A percentile compares a stretch with the other conserved stretches of the same genome.
Evolutionary conservation across 163 green algal genomes (phyloP).

Genomic region (Volvox carteri): DNA sequence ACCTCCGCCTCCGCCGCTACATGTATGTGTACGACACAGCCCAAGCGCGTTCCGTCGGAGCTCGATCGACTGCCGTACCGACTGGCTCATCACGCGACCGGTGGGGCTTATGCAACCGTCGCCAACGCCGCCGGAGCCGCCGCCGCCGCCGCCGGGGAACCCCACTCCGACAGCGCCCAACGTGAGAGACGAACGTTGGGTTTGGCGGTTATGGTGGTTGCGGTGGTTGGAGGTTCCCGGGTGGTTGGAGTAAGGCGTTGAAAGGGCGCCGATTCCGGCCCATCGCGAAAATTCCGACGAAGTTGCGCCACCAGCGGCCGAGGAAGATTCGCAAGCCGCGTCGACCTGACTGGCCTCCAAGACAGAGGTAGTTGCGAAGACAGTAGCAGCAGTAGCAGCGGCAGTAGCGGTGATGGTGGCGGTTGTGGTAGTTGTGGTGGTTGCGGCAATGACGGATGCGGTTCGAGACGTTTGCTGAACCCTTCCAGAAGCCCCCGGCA

Average conservation of each 20-base stretch:
- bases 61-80: conserved; percentile 29
- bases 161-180: too few relatives aligned
- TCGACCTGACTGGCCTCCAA: too few relatives aligned
- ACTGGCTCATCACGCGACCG: not conserved
- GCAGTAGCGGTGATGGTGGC: too few relatives aligned
- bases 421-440: too few relatives aligned
- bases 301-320: not conserved
- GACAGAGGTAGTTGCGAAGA: too few relatives aligned
- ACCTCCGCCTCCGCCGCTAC: not conserved
- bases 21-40: not conserved
- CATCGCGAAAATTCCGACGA: not conserved
- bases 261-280: not conserved
- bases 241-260: not conserved
- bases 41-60: conserved; percentile 35
- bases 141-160: too few relatives aligned
- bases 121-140: not conserved
- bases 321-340: too few relatives aligned
- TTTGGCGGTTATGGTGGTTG: not conserved
- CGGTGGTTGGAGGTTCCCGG: not conserved
- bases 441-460: too few relatives aligned
- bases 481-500: too few relatives aligned
- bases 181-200: too few relatives aligned
- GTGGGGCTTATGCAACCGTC: not conserved
- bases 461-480: too few relatives aligned
- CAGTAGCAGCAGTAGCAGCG: too few relatives aligned